Evolutionary conservation across 306 rosid genomes (phyloP), one percentile per base, ranked within the genome.

Genomic region (Cucumis sativus): DNA sequence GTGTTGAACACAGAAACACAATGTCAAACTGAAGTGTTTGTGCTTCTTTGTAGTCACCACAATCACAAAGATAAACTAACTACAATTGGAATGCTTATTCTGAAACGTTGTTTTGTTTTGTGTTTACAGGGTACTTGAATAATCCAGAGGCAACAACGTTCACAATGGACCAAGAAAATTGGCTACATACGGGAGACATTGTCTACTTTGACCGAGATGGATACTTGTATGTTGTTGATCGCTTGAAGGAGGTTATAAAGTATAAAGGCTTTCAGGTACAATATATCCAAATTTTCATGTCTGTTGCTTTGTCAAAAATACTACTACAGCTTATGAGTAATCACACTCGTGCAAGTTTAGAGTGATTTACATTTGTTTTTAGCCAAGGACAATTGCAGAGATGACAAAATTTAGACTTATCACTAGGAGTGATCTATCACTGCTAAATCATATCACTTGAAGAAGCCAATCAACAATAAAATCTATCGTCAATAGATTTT

Each of bases 241-340:
- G 98, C n/a, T 77, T 92, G 85, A 95, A 95, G 83, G 98, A 95
- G 77, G 82, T 87, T 6, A 95, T 95, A 88, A 95, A 95, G 82
- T 95, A 92, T 85, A 95, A 92, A 82, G 98, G 97, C 64, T 95
- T 84, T 89, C 97, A 92, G 96, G 97, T 90, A 81, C 75, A 69
- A 12, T 21, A 14, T 5, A 40, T 21, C 25, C 35, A 16, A 16
- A 23, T 9, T 25, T 63, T 20, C 66, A 16, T 75, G 55, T 40
- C 4, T 62, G 33, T 8, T 45, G 21, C 58, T 41, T 62, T 13
- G n/a, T 51, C 20, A 78, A 66, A 37, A 23, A 63, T 7, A 30
- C 41, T 15, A 6, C 8, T 15, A 14, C 6, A 51, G 56, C 56
- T 51, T 51, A 51, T 51, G n/a, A 33, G 37, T 33, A 2, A 33